A percentile compares a stretch with the other conserved stretches of the same genome.
These are phyloP conservation scores for Mycosphaerella sp. DNA, from an alignment of 2,329 filamentous ascomycete genomes.

Conservation along the genomic window DNA sequence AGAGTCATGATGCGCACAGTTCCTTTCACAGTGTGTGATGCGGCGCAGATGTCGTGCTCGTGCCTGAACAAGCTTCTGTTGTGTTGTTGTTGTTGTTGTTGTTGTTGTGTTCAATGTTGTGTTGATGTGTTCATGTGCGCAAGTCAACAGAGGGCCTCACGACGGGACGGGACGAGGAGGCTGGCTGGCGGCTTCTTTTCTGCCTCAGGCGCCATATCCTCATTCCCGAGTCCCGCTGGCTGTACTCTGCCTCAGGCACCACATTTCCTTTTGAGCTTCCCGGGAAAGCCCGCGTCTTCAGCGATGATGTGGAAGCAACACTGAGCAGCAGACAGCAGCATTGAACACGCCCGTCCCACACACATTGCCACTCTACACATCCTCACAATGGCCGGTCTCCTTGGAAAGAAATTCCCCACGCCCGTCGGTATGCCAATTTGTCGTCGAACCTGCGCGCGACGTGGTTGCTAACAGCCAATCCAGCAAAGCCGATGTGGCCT, in stretches of 20 bases:
- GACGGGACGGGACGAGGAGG: no score
- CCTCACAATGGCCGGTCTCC: constrained; percentile 34
- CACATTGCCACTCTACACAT: constrained; percentile 1
- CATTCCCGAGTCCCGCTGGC: no score
- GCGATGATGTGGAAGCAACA: not conserved
- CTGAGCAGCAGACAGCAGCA: constrained; percentile 4
- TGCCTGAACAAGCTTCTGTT: no score
- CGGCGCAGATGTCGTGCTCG: not conserved
- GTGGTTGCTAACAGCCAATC: constrained; percentile 23
- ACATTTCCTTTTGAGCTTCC: not conserved
- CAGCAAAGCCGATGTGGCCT: constrained; percentile 84
- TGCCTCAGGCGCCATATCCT: constrained; percentile 1
- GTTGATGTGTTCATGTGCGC: no score
- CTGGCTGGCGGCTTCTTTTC: not conserved
- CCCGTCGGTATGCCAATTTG: constrained; percentile 39
- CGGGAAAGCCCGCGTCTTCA: constrained; percentile 1
- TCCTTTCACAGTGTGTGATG: not conserved
- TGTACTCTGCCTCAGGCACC: not conserved
- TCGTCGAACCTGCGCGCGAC: constrained; percentile 23
- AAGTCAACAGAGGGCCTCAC: no score
- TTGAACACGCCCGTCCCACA: constrained; percentile 1
- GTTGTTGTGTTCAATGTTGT: not conserved
- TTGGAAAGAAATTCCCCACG: constrained; percentile 49
- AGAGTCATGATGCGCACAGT: not conserved
- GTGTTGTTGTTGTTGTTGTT: no score